A percentile compares a stretch with the other conserved stretches of the same genome.
Evolutionary conservation across 495 filamentous ascomycete genomes (phyloP).

Genomic region (Xylaria castorea): DNA sequence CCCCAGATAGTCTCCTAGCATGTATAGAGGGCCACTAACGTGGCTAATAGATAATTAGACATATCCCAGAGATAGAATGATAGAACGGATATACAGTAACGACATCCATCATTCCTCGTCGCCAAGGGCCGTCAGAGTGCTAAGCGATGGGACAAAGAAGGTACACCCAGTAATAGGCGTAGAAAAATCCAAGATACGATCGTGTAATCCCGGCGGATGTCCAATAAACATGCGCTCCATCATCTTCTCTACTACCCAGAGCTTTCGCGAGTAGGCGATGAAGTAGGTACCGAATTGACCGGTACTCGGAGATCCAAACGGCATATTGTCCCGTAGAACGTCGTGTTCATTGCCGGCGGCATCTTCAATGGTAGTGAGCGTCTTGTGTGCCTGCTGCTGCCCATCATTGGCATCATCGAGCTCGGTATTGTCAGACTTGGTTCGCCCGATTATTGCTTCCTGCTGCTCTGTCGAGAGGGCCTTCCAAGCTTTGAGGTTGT

Average conservation of each 20-base stretch:
- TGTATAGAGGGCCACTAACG: conserved; percentile 14
- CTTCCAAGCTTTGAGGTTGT: conserved; percentile 57
- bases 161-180: conserved; percentile 58
- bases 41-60: neutral
- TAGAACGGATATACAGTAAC: neutral
- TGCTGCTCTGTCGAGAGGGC: conserved; percentile 57
- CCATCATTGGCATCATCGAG: conserved; percentile 57
- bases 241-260: conserved; percentile 68
- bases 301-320: conserved; percentile 60
- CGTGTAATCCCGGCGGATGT: conserved; percentile 60
- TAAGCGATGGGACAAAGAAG: conserved; percentile 62
- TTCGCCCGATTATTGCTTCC: conserved; percentile 63
- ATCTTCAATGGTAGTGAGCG: conserved; percentile 61
- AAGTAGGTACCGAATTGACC: conserved; percentile 66
- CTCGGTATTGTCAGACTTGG: conserved; percentile 63
- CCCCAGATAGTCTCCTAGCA: conserved; percentile 16
- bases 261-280: conserved; percentile 60
- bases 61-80: neutral
- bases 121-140: conserved; percentile 48
- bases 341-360: conserved; percentile 58
- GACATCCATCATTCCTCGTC: conserved; percentile 27
- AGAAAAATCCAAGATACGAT: conserved; percentile 63
- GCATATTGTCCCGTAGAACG: conserved; percentile 67
- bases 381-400: conserved; percentile 59
- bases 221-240: conserved; percentile 64